Percentiles rank a stretch among this genome's conserved stretches.
Conservation (phyloP, 139 green algal species). For the Choricystis sp. region DNA sequence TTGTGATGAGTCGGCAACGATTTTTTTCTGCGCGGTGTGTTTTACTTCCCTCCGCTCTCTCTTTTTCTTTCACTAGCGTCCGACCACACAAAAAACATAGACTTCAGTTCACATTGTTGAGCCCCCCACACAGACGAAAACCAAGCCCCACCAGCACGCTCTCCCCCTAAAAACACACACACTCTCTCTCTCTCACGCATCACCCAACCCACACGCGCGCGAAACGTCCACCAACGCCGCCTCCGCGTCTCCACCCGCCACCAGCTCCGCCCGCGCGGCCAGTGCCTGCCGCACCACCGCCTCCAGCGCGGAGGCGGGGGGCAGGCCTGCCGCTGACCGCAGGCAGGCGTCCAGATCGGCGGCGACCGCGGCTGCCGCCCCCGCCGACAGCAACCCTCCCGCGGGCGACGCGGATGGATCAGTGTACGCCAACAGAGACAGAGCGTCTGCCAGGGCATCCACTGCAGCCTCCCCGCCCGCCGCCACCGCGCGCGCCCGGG, state of each 20-base stretch:
- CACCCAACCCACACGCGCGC: background rate
- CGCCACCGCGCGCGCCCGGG: background rate
- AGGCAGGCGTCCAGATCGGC: background rate
- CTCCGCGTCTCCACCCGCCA: background rate
- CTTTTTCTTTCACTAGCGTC: too few species aligned
- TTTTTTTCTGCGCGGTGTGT: too few species aligned
- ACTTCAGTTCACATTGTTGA: too few species aligned
- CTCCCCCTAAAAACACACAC: too few species aligned
- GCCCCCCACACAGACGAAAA: too few species aligned
- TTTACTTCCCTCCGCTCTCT: too few species aligned
- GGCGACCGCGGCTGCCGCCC: background rate
- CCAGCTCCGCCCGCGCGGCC: background rate
- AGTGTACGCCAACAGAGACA: background rate
- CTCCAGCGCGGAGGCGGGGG: background rate
- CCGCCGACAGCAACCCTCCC: background rate
- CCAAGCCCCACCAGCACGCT: too few species aligned
- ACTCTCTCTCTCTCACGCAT: background rate
- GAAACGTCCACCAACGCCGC: background rate
- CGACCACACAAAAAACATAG: too few species aligned
- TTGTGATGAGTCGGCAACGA: background rate
- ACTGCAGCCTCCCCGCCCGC: slow-evolving; percentile 12
- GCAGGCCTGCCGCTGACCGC: background rate
- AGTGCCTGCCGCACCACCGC: background rate
- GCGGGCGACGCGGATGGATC: background rate
- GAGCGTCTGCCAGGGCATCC: background rate